Conservation (phyloP, 768 basidiomycete genomes). For the Podaxis rugospora region DNA sequence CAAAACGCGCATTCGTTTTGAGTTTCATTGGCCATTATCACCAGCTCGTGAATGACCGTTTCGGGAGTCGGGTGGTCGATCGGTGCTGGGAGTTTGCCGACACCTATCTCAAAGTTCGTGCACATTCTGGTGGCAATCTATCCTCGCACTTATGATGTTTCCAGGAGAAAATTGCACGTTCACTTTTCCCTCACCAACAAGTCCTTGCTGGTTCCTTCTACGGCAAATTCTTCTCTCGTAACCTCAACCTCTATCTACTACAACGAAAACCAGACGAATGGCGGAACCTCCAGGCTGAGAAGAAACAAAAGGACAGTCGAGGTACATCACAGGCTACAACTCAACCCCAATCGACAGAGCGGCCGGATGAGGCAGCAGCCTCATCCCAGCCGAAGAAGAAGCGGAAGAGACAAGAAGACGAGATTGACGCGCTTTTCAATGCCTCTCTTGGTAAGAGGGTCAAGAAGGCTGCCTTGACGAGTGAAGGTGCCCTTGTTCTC, state of each 20-base stretch:
- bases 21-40: slow-evolving; percentile 78
- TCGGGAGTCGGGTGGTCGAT: slow-evolving; percentile 88
- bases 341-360: slow-evolving; percentile 11
- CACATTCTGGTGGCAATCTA: neutral
- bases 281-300: slow-evolving; percentile 64
- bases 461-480: slow-evolving; percentile 47
- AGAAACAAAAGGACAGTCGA: slow-evolving; percentile 16
- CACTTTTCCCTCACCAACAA: slow-evolving; percentile 67
- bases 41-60: slow-evolving; percentile 78
- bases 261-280: slow-evolving; percentile 81
- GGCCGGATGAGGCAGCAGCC: neutral
- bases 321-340: neutral
- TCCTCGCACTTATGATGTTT: slow-evolving; percentile 8
- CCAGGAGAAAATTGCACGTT: slow-evolving; percentile 90
- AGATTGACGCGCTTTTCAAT: slow-evolving; percentile 74
- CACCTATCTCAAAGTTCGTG: slow-evolving; percentile 79
- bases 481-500: neutral
- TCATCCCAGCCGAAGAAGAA: slow-evolving; percentile 34
- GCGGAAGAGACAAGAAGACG: slow-evolving; percentile 49
- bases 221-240: slow-evolving; percentile 83
- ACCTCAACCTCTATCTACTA: slow-evolving; percentile 73
- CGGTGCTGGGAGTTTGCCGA: slow-evolving; percentile 92
- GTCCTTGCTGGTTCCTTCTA: slow-evolving; percentile 73
- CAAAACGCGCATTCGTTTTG: slow-evolving; percentile 67
- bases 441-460: slow-evolving; percentile 50